A percentile compares a stretch with the other conserved stretches of the same genome.
phyloP scores from a whole-genome alignment of 176 grass and related monocot species.

The Aegilops longissima region DNA sequence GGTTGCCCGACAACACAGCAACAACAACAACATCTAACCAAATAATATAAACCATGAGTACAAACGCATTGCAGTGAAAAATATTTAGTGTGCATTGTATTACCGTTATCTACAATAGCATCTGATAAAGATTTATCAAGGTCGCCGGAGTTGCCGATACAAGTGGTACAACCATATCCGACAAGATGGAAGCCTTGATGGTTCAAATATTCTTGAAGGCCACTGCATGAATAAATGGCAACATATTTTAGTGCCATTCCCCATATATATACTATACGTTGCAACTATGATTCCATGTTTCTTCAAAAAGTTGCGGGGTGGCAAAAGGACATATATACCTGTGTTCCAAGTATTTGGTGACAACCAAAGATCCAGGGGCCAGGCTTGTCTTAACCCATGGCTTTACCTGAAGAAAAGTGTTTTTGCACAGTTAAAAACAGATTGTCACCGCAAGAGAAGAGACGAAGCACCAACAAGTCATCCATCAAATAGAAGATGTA shows the following conservation, averaged over 20 bases:
- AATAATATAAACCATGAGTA: neutral
- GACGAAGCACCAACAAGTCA: neutral
- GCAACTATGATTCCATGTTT: neutral
- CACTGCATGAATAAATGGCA: conserved; percentile 37
- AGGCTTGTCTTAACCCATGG: conserved; percentile 90
- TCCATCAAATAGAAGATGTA: neutral
- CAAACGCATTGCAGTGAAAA: neutral
- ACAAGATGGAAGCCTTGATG: conserved; percentile 85
- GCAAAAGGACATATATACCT: conserved; percentile 47
- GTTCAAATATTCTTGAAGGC: conserved; percentile 75
- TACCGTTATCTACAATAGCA: conserved; percentile 83
- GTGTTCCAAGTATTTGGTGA: conserved; percentile 81
- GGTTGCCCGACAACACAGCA: conserved; percentile 86
- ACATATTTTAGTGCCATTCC: neutral
- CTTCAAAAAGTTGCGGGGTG: neutral
- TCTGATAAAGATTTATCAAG: conserved; percentile 71
- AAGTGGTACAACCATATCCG: conserved; percentile 90
- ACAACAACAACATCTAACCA: conserved; percentile 74
- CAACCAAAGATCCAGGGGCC: conserved; percentile 87
- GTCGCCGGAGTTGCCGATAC: conserved; percentile 92
- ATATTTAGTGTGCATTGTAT: neutral
- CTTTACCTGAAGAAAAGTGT: conserved; percentile 56
- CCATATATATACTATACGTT: neutral
- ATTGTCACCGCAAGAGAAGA: neutral
- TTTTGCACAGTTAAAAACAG: neutral